Evolutionary conservation across 2,329 filamentous ascomycete genomes (phyloP).

Genomic region (Microascus cirrosus): DNA sequence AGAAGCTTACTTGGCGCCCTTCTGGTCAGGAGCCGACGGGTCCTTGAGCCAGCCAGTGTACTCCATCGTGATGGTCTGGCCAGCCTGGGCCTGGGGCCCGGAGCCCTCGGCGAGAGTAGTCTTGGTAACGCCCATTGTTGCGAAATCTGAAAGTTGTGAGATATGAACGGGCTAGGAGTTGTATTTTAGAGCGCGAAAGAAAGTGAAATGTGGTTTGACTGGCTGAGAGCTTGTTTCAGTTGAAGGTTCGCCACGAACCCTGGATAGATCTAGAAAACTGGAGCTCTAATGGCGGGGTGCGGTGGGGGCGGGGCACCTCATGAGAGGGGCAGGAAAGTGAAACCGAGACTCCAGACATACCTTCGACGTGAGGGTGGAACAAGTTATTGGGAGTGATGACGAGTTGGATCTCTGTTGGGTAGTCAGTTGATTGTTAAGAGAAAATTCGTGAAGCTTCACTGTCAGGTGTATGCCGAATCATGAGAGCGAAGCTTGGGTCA

Average conservation of each 20-base stretch:
- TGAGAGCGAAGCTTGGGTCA: background rate
- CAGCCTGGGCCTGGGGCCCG: conserved; percentile 46
- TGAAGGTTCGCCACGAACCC: background rate
- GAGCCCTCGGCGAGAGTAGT: conserved; percentile 50
- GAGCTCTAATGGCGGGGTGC: background rate
- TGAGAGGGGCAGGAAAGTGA: background rate
- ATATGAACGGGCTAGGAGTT: background rate
- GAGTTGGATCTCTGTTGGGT: background rate
- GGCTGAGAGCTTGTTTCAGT: background rate
- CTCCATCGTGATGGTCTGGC: conserved; percentile 73
- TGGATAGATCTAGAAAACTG: background rate
- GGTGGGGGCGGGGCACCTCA: background rate
- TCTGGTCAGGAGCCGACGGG: conserved; percentile 41
- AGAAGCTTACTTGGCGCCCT: conserved; percentile 60
- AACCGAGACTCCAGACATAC: background rate
- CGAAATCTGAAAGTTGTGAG: background rate
- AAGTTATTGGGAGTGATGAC: background rate
- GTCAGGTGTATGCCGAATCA: background rate
- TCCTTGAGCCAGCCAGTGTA: conserved; percentile 87
- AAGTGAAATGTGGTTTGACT: background rate
- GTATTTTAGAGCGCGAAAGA: background rate
- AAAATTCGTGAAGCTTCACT: too few relatives aligned
- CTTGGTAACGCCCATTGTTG: conserved; percentile 65
- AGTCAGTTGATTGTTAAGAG: background rate
- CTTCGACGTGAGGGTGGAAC: background rate